A percentile compares a stretch with the other conserved stretches of the same genome.
These are phyloP conservation scores for Colletotrichum tanaceti DNA, from an alignment of 2,329 filamentous ascomycete species.

Conservation along the genomic window DNA sequence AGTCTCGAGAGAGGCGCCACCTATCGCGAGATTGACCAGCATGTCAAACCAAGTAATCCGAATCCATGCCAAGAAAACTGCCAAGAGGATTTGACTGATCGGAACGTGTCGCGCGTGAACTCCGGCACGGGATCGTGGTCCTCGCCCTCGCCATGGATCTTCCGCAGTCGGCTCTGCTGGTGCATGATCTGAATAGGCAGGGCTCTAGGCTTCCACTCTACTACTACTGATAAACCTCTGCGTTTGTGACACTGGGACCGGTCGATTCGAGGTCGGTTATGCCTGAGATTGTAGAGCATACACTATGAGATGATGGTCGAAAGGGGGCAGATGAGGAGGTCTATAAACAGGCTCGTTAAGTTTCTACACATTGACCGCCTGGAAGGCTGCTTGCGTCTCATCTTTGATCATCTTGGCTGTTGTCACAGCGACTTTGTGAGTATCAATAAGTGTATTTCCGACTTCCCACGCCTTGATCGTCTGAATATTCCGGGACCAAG, in stretches of 20 bases:
- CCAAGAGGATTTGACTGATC: slow-evolving; percentile 8
- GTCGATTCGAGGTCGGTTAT: background rate
- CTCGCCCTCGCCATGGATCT: background rate
- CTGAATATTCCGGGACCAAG: too few relatives aligned
- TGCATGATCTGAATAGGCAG: background rate
- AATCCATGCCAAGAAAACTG: slow-evolving; percentile 57
- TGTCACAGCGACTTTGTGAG: too few relatives aligned
- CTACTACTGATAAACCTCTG: background rate
- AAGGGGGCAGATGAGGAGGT: background rate
- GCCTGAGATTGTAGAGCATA: too few relatives aligned
- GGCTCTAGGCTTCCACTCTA: background rate
- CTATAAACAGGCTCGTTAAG: background rate
- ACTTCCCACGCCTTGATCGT: too few relatives aligned
- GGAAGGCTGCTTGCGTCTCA: too few relatives aligned
- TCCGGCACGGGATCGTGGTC: slow-evolving; percentile 7
- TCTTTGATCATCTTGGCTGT: too few relatives aligned
- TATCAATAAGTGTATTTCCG: too few relatives aligned
- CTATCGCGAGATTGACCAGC: slow-evolving; percentile 67
- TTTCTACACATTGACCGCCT: too few relatives aligned
- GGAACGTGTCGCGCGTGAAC: slow-evolving; percentile 31
- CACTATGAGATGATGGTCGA: too few relatives aligned
- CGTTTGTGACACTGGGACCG: background rate
- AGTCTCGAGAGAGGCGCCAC: slow-evolving; percentile 51
- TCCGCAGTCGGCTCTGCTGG: background rate
- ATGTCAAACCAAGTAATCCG: slow-evolving; percentile 69